Conservation (phyloP, 1,139 yeast genomes). For the Pichia sp. region DNA sequence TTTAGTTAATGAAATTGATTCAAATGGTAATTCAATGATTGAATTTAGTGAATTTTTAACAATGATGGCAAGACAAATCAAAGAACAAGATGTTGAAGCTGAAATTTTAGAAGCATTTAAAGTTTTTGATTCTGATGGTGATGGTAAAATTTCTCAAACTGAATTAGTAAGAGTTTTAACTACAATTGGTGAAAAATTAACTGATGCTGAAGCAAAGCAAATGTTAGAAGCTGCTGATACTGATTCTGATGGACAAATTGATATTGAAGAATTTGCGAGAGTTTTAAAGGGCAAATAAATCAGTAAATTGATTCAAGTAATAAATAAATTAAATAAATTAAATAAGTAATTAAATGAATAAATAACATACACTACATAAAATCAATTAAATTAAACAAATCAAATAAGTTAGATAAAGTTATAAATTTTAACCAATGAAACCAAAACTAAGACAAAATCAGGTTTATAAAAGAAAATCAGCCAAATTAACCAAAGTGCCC, state of each 20-base stretch:
- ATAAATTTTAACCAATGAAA: too few species aligned
- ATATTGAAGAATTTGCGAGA: conserved; percentile 80
- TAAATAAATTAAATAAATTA: neutral
- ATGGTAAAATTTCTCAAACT: conserved; percentile 93
- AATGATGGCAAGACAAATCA: conserved; percentile 84
- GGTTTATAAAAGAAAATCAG: too few species aligned
- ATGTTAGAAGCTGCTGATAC: conserved; percentile 96
- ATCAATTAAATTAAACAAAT: too few species aligned
- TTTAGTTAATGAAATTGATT: conserved; percentile 94
- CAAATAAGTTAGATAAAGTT: too few species aligned
- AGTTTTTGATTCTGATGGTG: conserved; percentile 88
- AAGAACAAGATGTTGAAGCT: conserved; percentile 91
- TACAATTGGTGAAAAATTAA: conserved; percentile 91
- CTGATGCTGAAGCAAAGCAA: conserved; percentile 94
- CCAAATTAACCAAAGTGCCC: too few species aligned
- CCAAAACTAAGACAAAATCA: too few species aligned
- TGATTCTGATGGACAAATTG: conserved; percentile 93
- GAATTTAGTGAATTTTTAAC: conserved; percentile 77
- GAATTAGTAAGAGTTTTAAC: conserved; percentile 95
- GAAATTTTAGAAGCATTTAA: conserved; percentile 97
- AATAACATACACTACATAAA: too few species aligned
- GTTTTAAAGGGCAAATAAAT: conserved; percentile 30
- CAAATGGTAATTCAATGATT: conserved; percentile 89
- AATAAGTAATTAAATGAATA: neutral
- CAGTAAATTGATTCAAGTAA: neutral